Evolutionary conservation across 805 yeast species (phyloP).

Genomic region (Hanseniaspora nectarophila): DNA sequence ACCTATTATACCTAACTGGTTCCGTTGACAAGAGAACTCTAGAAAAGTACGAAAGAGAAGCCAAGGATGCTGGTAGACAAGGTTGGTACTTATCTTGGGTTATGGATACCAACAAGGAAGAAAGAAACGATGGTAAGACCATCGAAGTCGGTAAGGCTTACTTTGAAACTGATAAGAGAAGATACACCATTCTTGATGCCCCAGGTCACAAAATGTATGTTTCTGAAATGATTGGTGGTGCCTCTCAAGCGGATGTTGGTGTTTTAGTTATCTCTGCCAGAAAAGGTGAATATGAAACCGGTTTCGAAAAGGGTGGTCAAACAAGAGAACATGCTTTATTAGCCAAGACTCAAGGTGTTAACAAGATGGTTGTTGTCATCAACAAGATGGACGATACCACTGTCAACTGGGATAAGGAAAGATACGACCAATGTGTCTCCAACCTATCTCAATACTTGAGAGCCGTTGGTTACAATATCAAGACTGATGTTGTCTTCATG

Average conservation of each 20-base stretch:
- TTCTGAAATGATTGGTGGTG: constrained; percentile 99
- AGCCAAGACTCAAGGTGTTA: constrained; percentile 97
- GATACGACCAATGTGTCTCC: constrained; percentile 88
- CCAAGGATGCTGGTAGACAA: constrained; percentile 98
- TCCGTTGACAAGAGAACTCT: constrained; percentile 97
- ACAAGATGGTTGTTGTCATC: constrained; percentile 81
- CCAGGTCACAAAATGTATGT: constrained; percentile 99
- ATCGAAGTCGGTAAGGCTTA: constrained; percentile 97
- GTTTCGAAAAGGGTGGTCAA: constrained; percentile 98
- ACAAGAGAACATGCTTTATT: constrained; percentile 94
- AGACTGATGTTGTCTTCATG: constrained; percentile 81
- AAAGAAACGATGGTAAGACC: constrained; percentile 97
- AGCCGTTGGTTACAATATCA: constrained; percentile 75
- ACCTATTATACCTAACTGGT: constrained; percentile 81
- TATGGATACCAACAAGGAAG: constrained; percentile 98
- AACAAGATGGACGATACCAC: constrained; percentile 99
- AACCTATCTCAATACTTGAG: constrained; percentile 68
- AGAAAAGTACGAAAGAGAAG: constrained; percentile 95
- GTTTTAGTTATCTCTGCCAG: constrained; percentile 93
- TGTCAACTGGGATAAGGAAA: constrained; percentile 87
- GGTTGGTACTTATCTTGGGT: constrained; percentile 99
- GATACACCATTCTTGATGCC: constrained; percentile 96
- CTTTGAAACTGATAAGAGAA: constrained; percentile 94
- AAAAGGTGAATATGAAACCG: constrained; percentile 98
- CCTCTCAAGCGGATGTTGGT: constrained; percentile 99